These are phyloP conservation scores for Teratosphaeriaceae sp. DNA, from an alignment of 2,329 filamentous ascomycete genomes.

Conservation along the genomic window DNA sequence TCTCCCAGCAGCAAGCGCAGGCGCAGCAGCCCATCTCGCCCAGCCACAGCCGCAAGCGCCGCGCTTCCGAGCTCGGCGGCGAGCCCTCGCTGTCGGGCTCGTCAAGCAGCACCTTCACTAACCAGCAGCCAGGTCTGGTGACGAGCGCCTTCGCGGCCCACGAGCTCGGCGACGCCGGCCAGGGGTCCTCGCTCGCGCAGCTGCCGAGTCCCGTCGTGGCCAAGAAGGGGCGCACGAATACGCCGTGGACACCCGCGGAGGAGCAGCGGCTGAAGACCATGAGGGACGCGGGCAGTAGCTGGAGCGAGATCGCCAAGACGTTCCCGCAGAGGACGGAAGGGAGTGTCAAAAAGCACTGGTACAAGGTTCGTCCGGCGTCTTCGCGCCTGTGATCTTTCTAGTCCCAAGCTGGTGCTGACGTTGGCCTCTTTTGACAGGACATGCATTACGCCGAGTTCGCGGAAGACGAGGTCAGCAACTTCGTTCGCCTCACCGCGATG, in stretches of 20 bases:
- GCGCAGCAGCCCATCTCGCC: slow-evolving; percentile 26
- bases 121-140: slow-evolving; percentile 21
- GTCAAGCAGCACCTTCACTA: slow-evolving; percentile 22
- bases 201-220: slow-evolving; percentile 44
- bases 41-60: slow-evolving; percentile 29
- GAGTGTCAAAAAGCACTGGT: slow-evolving; percentile 99
- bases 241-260: slow-evolving; percentile 93
- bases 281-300: slow-evolving; percentile 87
- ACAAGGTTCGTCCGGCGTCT: slow-evolving; percentile 51
- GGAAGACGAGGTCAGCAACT: slow-evolving; percentile 75
- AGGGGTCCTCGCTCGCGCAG: slow-evolving; percentile 19
- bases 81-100: slow-evolving; percentile 23
- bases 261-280: slow-evolving; percentile 89
- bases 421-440: slow-evolving; percentile 52
- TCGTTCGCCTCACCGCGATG: slow-evolving; percentile 32
- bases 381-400: background rate
- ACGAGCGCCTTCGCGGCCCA: background rate
- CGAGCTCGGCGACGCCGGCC: background rate
- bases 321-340: slow-evolving; percentile 93
- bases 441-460: slow-evolving; percentile 99
- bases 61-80: slow-evolving; percentile 28
- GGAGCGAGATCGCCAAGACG: slow-evolving; percentile 98
- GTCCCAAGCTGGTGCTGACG: background rate
- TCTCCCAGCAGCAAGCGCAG: slow-evolving; percentile 30
- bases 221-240: slow-evolving; percentile 98